A percentile compares a stretch with the other conserved stretches of the same genome.
Evolutionary conservation across 805 yeast species (phyloP).

Genomic region (Spathaspora girioi): DNA sequence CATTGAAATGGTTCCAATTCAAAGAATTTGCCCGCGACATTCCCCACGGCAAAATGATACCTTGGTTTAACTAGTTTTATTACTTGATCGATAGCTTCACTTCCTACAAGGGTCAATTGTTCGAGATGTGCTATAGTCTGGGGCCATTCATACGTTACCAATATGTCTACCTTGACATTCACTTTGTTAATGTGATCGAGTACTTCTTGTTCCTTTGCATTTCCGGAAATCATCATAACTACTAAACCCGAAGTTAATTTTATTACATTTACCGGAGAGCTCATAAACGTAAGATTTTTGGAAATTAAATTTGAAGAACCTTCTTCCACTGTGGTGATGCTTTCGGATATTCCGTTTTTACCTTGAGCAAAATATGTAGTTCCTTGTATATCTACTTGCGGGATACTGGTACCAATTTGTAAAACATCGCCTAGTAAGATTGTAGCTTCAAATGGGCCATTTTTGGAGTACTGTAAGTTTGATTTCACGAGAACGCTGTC

Average conservation of each 20-base stretch:
- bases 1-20: constrained; percentile 61
- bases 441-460: constrained; percentile 63
- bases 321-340: not conserved
- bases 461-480: constrained; percentile 48
- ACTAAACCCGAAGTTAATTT: constrained; percentile 43
- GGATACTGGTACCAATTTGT: constrained; percentile 9
- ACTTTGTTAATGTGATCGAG: not conserved
- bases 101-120: constrained; percentile 42
- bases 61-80: constrained; percentile 49
- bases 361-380: constrained; percentile 26
- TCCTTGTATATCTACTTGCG: constrained; percentile 16
- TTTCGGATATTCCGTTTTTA: constrained; percentile 14
- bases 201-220: constrained; percentile 5
- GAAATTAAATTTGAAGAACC: constrained; percentile 14
- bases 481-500: constrained; percentile 44
- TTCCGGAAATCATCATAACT: constrained; percentile 42
- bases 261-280: constrained; percentile 27
- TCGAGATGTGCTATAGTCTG: constrained; percentile 41
- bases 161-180: constrained; percentile 40
- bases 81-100: constrained; percentile 41
- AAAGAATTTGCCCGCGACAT: constrained; percentile 42
- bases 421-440: constrained; percentile 49
- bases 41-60: constrained; percentile 63
- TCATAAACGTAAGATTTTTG: constrained; percentile 26
- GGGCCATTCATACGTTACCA: constrained; percentile 58